Conservation (phyloP, 768 basidiomycete species). For the Sporobolomyces roseus region DNA sequence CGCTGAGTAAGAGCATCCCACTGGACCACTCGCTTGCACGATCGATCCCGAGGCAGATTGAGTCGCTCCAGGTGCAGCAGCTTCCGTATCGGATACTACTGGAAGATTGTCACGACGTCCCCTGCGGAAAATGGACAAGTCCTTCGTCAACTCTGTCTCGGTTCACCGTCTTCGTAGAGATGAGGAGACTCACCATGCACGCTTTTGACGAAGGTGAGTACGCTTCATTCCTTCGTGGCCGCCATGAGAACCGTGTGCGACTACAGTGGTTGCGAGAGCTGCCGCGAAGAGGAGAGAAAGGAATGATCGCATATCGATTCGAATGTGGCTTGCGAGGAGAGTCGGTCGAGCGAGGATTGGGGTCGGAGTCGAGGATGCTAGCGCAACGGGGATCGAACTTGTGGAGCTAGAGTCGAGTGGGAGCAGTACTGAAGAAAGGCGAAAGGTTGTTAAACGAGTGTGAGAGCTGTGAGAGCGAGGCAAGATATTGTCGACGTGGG, state of each 20-base stretch:
- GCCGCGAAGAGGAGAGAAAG: constrained; percentile 15
- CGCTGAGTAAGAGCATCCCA: constrained; percentile 1
- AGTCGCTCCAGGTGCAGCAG: constrained; percentile 14
- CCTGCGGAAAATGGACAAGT: neutral
- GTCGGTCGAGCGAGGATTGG: neutral
- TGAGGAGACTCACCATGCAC: constrained; percentile 23
- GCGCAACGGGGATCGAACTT: neutral
- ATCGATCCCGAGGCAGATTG: constrained; percentile 3
- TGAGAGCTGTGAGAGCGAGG: neutral
- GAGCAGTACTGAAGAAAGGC: neutral
- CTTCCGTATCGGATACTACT: constrained; percentile 29
- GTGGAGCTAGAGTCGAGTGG: too few species aligned
- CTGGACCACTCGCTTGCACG: neutral
- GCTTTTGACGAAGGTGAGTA: constrained; percentile 9
- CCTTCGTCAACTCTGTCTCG: too few species aligned
- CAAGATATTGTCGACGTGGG: too few species aligned
- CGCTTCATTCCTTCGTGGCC: constrained; percentile 11
- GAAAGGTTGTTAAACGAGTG: constrained; percentile 2
- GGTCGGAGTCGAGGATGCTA: neutral
- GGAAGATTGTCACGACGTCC: neutral
- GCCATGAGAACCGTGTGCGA: constrained; percentile 12
- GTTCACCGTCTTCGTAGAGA: neutral
- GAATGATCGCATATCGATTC: constrained; percentile 25
- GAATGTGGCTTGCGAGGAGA: too few species aligned
- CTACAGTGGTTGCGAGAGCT: constrained; percentile 6